Base-by-base conservation (phyloP, 768 basidiomycete species). In the Leccinum truebloodii region DNA sequence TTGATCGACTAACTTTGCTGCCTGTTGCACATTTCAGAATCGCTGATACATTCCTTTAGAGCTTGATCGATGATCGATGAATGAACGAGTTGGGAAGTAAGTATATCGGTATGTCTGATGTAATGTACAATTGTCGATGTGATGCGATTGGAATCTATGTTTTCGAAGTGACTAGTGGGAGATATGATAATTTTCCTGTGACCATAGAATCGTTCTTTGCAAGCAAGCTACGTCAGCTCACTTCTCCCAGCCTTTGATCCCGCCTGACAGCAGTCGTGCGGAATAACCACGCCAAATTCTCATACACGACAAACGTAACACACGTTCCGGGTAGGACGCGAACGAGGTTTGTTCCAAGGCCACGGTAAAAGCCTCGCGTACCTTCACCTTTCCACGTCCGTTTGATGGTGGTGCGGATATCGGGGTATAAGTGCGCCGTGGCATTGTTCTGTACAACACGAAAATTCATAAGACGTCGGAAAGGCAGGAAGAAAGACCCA, bases 221-320 rank as follows among this genome's bases (percentile, higher is more conserved):
- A 1, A 1, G 22, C 0, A 6, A 2, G 20, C 52, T 67, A 70
- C 0, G 62, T 60, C 9, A 52, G 24, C 3, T 41, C 58, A 26
- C 32, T 30, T 12, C 1, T 14, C 9, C 60, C 18, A 24, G 56
- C 20, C 22, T 55, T 5, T 67, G 72, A 59, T 82, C 83, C 32
- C 82, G 78, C 60, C 75, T 81, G n/a, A 79, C 77, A 52, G 90
- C 91, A 3, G 82, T 81, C 6, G 83, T 85, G 63, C 88, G 80
- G 48, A 94, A 73, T 28, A 93, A 69, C 92, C 92, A 94, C 0
- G 92, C 92, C 58, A 94, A 71, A 65, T 94, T 94, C 72, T 94
- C 97, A 72, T 98, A 99, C 20, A 98, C 95, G 41, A 98, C 96
- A 65, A 98, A 97, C 5, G 96, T 98, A 51, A 98, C 91, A 72